These are phyloP conservation scores for Hymenotorrendiella dingleyae DNA, from an alignment of 2,329 filamentous ascomycete species.

Conservation along the genomic window DNA sequence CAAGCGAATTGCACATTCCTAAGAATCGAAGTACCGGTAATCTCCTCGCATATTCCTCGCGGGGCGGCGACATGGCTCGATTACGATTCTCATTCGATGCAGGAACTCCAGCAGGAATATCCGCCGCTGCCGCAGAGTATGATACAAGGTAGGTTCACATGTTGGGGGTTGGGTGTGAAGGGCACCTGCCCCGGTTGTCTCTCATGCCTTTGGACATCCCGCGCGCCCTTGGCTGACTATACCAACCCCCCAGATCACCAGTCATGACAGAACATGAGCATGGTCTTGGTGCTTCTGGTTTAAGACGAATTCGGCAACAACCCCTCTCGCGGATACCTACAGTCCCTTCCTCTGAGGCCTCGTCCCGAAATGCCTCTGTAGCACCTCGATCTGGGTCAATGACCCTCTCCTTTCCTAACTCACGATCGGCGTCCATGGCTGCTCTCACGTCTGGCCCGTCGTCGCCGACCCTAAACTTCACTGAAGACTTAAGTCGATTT, in stretches of 20 bases:
- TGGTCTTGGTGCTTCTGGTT: conserved; percentile 75
- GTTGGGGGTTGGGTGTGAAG: background rate
- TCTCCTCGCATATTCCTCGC: conserved; percentile 38
- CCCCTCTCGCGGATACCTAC: conserved; percentile 61
- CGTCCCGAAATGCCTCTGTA: conserved; percentile 55
- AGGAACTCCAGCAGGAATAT: conserved; percentile 34
- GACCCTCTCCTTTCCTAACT: conserved; percentile 51
- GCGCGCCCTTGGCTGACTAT: conserved; percentile 19
- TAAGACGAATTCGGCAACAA: conserved; percentile 90
- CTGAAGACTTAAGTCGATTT: conserved; percentile 87
- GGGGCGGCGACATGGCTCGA: conserved; percentile 49
- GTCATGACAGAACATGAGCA: conserved; percentile 83
- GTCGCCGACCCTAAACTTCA: conserved; percentile 65
- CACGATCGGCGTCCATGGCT: conserved; percentile 23
- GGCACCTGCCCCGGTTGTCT: conserved; percentile 15
- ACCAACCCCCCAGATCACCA: conserved; percentile 56
- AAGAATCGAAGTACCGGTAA: conserved; percentile 64
- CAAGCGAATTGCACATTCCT: conserved; percentile 38
- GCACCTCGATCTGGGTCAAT: conserved; percentile 65
- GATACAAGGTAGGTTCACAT: conserved; percentile 63
- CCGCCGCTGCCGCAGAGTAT: conserved; percentile 48
- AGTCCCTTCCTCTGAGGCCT: conserved; percentile 56
- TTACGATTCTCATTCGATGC: conserved; percentile 75
- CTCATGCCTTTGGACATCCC: conserved; percentile 11
- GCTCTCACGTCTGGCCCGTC: conserved; percentile 50